Evolutionary conservation across 306 rosid species (phyloP).

Genomic region (Cicer chorassanicum): DNA sequence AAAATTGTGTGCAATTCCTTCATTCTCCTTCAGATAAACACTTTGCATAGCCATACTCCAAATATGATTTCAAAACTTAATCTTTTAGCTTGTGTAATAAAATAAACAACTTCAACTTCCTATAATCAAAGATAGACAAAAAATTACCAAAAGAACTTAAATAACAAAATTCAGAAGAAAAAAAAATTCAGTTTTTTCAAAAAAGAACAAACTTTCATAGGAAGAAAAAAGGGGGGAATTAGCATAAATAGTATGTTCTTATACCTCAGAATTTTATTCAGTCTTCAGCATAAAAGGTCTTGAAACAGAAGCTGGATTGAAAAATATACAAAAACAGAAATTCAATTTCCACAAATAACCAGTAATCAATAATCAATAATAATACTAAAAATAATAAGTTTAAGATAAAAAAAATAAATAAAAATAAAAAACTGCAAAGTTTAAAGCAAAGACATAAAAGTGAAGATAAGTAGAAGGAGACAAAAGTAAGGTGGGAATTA

Average conservation of each 20-base stretch:
- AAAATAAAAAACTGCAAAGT: too few species aligned
- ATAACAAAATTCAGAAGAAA: not conserved
- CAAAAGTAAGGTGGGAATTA: constrained; percentile 47
- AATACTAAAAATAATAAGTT: constrained; percentile 7
- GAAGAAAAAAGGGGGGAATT: not conserved
- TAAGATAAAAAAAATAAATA: not conserved
- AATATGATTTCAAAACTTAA: constrained; percentile 19
- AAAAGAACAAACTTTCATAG: not conserved
- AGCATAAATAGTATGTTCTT: constrained; percentile 23
- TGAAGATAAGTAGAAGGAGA: constrained; percentile 43
- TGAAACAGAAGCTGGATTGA: constrained; percentile 41
- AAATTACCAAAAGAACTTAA: constrained; percentile 21
- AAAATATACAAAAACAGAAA: constrained; percentile 41
- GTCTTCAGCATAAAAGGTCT: constrained; percentile 44
- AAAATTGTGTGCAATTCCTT: constrained; percentile 61
- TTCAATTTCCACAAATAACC: constrained; percentile 11
- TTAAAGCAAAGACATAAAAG: constrained; percentile 21
- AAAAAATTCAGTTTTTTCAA: not conserved
- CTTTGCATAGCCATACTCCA: constrained; percentile 72
- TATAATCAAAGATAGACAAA: constrained; percentile 36
- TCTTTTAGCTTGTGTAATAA: not conserved
- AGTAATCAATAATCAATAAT: not conserved
- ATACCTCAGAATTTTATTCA: constrained; percentile 43
- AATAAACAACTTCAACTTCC: constrained; percentile 45
- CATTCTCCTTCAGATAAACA: constrained; percentile 70